Conservation (phyloP, 306 rosid species). For the Quercus alba region DNA sequence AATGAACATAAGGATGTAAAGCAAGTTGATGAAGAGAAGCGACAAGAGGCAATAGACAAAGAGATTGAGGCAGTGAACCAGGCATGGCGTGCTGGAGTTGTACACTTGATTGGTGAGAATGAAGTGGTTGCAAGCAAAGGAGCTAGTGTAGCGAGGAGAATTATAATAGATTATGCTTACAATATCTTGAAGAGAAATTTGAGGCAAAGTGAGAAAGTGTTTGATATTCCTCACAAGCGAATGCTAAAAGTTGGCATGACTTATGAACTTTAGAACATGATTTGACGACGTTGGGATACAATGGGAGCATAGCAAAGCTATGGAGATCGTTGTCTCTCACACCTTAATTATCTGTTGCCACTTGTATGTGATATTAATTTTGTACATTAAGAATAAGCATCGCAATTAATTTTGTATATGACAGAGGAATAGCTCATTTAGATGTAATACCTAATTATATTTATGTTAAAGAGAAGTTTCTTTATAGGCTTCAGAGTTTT, state of each 20-base stretch:
- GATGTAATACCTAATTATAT: conserved; percentile 90
- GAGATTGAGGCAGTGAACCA: conserved; percentile 19
- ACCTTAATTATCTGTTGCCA: too few species aligned
- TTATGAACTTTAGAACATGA: conserved; percentile 29
- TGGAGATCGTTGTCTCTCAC: too few species aligned
- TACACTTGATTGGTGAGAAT: conserved; percentile 39
- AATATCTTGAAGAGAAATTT: conserved; percentile 36
- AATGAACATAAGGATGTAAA: neutral
- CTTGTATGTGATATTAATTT: neutral
- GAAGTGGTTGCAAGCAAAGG: conserved; percentile 30
- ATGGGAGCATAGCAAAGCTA: too few species aligned
- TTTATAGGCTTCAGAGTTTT: conserved; percentile 88
- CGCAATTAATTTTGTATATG: conserved; percentile 53
- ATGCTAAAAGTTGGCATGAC: conserved; percentile 44
- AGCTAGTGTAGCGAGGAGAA: conserved; percentile 22
- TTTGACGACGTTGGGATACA: neutral
- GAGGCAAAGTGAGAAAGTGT: conserved; percentile 20
- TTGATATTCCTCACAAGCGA: conserved; percentile 34
- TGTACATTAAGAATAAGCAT: conserved; percentile 64
- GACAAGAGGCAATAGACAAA: neutral
- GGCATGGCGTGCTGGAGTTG: conserved; percentile 30
- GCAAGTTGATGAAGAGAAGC: neutral
- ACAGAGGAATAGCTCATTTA: conserved; percentile 68
- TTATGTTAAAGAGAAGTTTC: conserved; percentile 59
- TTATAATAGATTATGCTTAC: conserved; percentile 33